These are phyloP conservation scores for Cyclocybe aegerita DNA, from an alignment of 768 basidiomycete species.

Conservation along the genomic window DNA sequence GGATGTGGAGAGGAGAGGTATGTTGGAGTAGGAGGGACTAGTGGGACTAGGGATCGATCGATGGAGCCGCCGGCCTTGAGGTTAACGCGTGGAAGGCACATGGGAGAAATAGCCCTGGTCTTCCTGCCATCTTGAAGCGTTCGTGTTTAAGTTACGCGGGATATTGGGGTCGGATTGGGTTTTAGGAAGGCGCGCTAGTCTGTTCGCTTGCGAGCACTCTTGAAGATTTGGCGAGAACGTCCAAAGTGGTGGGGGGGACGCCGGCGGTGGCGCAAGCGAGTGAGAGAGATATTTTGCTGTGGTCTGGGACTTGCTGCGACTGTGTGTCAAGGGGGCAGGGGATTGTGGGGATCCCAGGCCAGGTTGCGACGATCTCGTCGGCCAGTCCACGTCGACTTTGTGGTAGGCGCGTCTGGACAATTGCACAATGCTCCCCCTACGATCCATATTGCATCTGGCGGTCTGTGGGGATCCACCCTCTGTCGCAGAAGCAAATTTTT, in stretches of 20 bases:
- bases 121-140: not conserved
- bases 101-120: slow-evolving; percentile 16
- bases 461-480: slow-evolving; percentile 9
- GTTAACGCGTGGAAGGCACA: slow-evolving; percentile 5
- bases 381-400: not conserved
- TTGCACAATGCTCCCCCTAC: slow-evolving; percentile 15
- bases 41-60: not conserved
- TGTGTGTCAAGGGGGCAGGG: not conserved
- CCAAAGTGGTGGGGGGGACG: slow-evolving; percentile 17
- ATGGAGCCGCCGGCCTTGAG: not conserved
- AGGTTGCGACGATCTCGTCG: too few species aligned
- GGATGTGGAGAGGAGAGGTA: too few species aligned
- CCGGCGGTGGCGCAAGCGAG: slow-evolving; percentile 15
- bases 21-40: not conserved
- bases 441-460: slow-evolving; percentile 10
- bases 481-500: slow-evolving; percentile 17
- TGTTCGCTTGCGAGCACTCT: slow-evolving; percentile 10
- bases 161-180: slow-evolving; percentile 17
- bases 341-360: slow-evolving; percentile 1
- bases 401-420: not conserved
- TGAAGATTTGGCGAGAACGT: slow-evolving; percentile 12
- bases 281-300: slow-evolving; percentile 10
- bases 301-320: not conserved
- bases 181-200: slow-evolving; percentile 14
- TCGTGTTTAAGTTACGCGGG: not conserved